phyloP scores from a whole-genome alignment of 129 eudicot genomes.

The Flaveria ramosissima region DNA sequence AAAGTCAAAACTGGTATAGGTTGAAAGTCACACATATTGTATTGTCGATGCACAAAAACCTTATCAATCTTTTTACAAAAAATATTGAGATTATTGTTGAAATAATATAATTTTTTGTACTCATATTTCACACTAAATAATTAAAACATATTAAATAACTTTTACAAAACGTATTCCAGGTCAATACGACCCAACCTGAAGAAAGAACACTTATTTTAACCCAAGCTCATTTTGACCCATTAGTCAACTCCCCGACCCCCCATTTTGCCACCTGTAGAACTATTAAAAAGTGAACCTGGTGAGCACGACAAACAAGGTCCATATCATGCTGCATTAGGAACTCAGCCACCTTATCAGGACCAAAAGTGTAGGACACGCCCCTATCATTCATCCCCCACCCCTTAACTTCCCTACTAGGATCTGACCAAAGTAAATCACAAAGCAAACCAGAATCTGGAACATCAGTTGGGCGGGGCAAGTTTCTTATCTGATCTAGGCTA shows the following conservation, averaged over 20 bases:
- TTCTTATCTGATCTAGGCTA: conserved; percentile 65
- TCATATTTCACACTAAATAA: neutral
- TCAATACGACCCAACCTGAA: neutral
- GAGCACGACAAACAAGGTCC: conserved; percentile 89
- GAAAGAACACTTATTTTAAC: neutral
- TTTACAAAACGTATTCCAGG: neutral
- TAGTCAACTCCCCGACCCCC: no score
- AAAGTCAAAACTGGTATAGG: neutral
- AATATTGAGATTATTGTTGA: neutral
- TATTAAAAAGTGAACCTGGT: conserved; percentile 50
- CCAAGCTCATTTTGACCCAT: neutral
- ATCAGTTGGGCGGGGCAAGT: conserved; percentile 70
- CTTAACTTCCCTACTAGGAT: conserved; percentile 67
- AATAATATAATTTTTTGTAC: neutral
- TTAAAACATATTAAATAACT: neutral
- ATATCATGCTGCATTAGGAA: conserved; percentile 76
- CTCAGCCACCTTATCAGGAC: conserved; percentile 71
- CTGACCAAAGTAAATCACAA: conserved; percentile 84
- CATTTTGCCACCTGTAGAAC: conserved; percentile 8
- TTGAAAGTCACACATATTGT: neutral
- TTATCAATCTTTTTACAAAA: neutral
- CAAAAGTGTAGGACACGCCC: conserved; percentile 79
- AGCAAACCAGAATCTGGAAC: conserved; percentile 84
- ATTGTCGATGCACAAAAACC: neutral
- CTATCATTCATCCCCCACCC: conserved; percentile 90